phyloP scores from a whole-genome alignment of 83 land plant species.

The Diphasiastrum complanatum region DNA sequence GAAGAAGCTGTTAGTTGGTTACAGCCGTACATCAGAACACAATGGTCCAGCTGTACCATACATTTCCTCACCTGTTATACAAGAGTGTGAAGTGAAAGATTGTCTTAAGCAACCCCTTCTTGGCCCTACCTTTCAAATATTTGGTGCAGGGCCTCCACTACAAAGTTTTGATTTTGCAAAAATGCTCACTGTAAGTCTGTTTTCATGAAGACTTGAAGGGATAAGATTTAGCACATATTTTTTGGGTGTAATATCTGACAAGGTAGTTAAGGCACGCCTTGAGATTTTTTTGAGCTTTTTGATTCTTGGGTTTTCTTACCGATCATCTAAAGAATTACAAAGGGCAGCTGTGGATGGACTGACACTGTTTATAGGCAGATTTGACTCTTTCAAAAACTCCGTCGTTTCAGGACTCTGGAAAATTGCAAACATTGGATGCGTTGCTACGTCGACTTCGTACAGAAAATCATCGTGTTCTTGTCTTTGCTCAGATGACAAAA shows the following conservation, averaged over 20 bases:
- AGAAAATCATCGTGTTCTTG: constrained; percentile 81
- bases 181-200: constrained; percentile 80
- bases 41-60: constrained; percentile 77
- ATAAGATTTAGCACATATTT: too few species aligned
- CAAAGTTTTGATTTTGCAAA: constrained; percentile 94
- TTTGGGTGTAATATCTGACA: too few species aligned
- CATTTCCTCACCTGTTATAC: constrained; percentile 43
- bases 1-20: constrained; percentile 70
- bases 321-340: too few species aligned
- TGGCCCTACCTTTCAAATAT: constrained; percentile 60
- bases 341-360: too few species aligned
- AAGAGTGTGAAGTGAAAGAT: constrained; percentile 58
- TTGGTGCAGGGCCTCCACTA: constrained; percentile 92
- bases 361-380: background rate
- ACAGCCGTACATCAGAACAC: constrained; percentile 82
- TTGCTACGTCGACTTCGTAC: constrained; percentile 78
- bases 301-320: too few species aligned
- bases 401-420: constrained; percentile 81
- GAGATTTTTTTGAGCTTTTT: too few species aligned
- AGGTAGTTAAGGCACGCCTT: too few species aligned
- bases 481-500: constrained; percentile 99
- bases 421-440: constrained; percentile 80
- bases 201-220: too few species aligned
- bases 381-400: background rate
- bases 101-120: constrained; percentile 51